Evolutionary conservation across 2,329 filamentous ascomycete species (phyloP), one percentile per base, ranked within the genome.

Genomic region (Scedosporium aurantiacum): DNA sequence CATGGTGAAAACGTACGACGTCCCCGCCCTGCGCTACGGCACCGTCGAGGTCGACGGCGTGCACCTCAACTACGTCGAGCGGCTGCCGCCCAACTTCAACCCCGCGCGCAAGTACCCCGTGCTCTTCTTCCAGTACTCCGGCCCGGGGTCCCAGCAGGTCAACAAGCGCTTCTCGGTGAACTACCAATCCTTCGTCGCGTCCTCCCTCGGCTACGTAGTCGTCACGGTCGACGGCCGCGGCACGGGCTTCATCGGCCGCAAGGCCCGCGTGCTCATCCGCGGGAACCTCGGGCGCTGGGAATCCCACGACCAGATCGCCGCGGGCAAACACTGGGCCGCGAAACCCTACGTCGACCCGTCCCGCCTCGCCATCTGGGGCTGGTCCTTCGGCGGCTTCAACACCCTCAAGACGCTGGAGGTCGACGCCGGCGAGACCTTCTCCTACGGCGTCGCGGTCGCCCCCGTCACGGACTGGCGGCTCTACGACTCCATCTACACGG

Each of bases 391-490:
- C 62, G 94, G 94, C 10, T 99, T 96, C 78, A 89, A 90, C 79
- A 90, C 94, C 5, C 82, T 99, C 68, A 99, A 99, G 78, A 94
- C 91, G 1, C 85, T 99, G 12, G 94, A 99, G 78, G 82, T 85
- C 64, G 94, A 99, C 71, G 93, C 85, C 7, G 94, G 95, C 4
- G 73, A 84, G 70, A 97, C 92, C 0, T 99, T 97, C 77, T 87
- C 87, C 65, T 99, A 99, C 72, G 95, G 94, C 67, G 96, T 99
- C 89, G 91, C 95, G 5, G 95, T 99, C 59, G 94, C 94, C 1
- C 94, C 94, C 18, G 94, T 99, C n/a, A 97, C 93, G 0, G 92
- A 99, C 74, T 99, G 94, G 94, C 83, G 89, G 62, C 96, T 89
- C 75, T 99, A 99, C 75, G 90, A 97, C 75, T 90, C 86, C 63